Evolutionary conservation across 148 eudicot genomes (phyloP), one percentile per base, ranked within the genome.

Genomic region (Chenopodium formosanum): DNA sequence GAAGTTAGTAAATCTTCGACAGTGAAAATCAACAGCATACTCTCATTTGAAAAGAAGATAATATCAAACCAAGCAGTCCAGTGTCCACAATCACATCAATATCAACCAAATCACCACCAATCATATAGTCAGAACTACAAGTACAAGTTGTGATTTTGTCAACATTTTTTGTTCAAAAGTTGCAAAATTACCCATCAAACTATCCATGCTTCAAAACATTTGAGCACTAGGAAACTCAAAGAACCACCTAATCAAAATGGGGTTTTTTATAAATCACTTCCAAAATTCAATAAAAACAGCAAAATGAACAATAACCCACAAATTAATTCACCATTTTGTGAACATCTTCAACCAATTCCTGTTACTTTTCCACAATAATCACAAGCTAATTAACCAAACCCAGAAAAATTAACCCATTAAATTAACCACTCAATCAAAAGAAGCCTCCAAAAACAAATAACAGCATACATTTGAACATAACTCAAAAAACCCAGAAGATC

Each of bases 271-370:
- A 40, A 52, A 78, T 66, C 44, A 78, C n/a, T 66, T 78, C 44
- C 22, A 66, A 78, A 25, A 9, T 47, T 68, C 40, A 60, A n/a
- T 29, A 10, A 19, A 46, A 65, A 7, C 16, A 12, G 13, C 22
- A n/a, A 9, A 70, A 20, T 27, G 14, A 60, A 27, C 70, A 69
- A 82, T 31, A 70, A 77, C 77, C 70, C 70, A 77, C 40, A 13
- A 50, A 4, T 50, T 14, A 32, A 40, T 75, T 20, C 44, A 66
- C 17, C 62, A 3, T 25, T 17, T 7, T 40, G 1, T 3, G 22
- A 56, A 19, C 62, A 22, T 22, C 63, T 37, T 62, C 32, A 20
- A 19, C 53, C 9, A 73, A 10, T 62, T 60, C 3, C 14, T 25
- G 31, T 13, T 29, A 3, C 1, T 37, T 31, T 68, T 47, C 74